Evolutionary conservation across 2,329 filamentous ascomycete genomes (phyloP).

Genomic region (Aspergillus tubingensis): DNA sequence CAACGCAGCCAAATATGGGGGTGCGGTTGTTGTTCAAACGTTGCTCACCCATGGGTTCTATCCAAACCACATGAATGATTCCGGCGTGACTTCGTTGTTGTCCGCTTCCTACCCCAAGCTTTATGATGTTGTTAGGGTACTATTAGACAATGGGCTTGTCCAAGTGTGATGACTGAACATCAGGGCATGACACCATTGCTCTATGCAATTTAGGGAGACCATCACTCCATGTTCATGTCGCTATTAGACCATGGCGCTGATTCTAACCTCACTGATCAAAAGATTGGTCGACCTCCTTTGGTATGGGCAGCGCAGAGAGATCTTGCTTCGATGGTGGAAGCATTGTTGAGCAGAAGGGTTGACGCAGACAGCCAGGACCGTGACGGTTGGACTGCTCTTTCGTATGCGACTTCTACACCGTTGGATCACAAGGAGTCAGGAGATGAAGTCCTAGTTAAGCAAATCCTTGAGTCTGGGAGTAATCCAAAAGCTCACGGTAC

Average conservation of each 20-base stretch:
- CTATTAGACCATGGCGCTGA: background rate
- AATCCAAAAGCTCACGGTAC: background rate
- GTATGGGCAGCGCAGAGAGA: background rate
- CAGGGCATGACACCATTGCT: background rate
- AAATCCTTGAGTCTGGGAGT: background rate
- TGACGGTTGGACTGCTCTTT: background rate
- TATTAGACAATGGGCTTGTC: background rate
- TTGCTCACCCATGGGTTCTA: background rate
- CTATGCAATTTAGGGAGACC: background rate
- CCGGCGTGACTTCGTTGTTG: background rate
- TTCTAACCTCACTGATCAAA: background rate
- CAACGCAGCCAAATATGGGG: too few relatives aligned
- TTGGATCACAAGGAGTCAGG: rapidly evolving
- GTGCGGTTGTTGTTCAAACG: background rate
- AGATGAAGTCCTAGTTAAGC: background rate
- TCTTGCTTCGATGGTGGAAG: background rate
- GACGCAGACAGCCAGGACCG: background rate
- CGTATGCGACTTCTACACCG: background rate
- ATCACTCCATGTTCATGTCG: background rate
- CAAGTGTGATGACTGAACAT: background rate
- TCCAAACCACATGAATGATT: background rate
- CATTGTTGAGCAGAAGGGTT: background rate
- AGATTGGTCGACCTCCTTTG: background rate
- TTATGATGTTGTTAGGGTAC: background rate
- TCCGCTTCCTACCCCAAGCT: background rate